phyloP scores from a whole-genome alignment of 345 rosid genomes.

The Eucalyptus shirleyi region DNA sequence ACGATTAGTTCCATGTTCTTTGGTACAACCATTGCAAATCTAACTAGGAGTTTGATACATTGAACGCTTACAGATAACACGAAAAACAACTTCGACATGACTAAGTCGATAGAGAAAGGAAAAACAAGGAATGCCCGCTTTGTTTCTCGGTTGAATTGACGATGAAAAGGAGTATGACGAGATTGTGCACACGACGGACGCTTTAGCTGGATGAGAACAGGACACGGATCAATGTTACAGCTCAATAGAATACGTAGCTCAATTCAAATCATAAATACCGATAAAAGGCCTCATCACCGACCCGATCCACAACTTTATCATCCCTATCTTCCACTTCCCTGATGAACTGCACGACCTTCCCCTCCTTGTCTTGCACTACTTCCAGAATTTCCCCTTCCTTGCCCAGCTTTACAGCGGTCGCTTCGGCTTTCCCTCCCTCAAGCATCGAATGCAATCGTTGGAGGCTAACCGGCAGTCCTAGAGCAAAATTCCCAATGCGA shows the following conservation, averaged over 20 bases:
- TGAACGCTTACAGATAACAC: neutral
- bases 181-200: neutral
- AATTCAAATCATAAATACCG: slow-evolving; percentile 28
- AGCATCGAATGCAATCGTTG: slow-evolving; percentile 38
- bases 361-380: slow-evolving; percentile 39
- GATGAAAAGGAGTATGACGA: neutral
- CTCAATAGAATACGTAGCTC: neutral
- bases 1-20: neutral
- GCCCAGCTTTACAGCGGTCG: slow-evolving; percentile 47
- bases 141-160: neutral
- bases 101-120: neutral
- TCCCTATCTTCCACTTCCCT: slow-evolving; percentile 68
- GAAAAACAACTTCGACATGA: neutral
- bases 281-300: slow-evolving; percentile 52
- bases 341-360: slow-evolving; percentile 34
- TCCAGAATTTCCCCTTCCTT: slow-evolving; percentile 38
- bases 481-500: slow-evolving; percentile 19
- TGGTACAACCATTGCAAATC: neutral
- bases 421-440: slow-evolving; percentile 42
- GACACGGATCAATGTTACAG: neutral
- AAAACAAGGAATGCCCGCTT: neutral
- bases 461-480: slow-evolving; percentile 22
- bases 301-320: slow-evolving; percentile 54
- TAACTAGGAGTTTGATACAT: neutral
- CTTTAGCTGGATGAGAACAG: neutral